Evolutionary conservation across 2,329 filamentous ascomycete species (phyloP).

Genomic region (Lachnellula cervina): DNA sequence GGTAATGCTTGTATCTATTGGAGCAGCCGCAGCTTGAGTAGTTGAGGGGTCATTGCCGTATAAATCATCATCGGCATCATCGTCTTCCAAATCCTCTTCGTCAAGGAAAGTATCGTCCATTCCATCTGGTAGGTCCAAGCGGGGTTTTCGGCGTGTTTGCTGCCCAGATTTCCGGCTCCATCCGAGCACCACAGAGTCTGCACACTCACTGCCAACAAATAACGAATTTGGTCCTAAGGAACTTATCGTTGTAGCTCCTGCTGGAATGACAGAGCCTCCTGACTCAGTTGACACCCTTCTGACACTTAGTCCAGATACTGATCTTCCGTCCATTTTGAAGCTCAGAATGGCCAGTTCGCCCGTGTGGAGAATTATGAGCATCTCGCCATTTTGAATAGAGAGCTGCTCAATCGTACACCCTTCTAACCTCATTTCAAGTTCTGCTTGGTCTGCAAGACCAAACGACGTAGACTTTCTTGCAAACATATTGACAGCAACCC

Average conservation of each 20-base stretch:
- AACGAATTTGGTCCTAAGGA: constrained; percentile 63
- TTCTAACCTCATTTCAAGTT: constrained; percentile 75
- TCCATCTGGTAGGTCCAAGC: constrained; percentile 47
- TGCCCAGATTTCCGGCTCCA: constrained; percentile 67
- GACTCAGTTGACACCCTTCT: constrained; percentile 57
- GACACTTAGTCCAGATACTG: constrained; percentile 80
- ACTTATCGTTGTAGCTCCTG: constrained; percentile 63
- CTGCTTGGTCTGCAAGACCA: constrained; percentile 78
- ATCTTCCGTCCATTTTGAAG: constrained; percentile 85
- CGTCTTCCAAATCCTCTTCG: constrained; percentile 48
- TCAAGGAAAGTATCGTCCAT: constrained; percentile 51
- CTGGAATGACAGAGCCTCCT: constrained; percentile 58
- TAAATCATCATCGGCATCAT: constrained; percentile 49
- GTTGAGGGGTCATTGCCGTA: constrained; percentile 53
- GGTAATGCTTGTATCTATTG: constrained; percentile 31
- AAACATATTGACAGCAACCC: constrained; percentile 88
- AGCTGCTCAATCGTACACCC: constrained; percentile 73
- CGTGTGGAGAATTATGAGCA: constrained; percentile 74
- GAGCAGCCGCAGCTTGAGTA: constrained; percentile 33
- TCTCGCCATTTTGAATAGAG: constrained; percentile 70
- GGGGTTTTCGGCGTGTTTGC: constrained; percentile 57
- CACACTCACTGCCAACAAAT: constrained; percentile 81
- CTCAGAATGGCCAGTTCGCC: constrained; percentile 71
- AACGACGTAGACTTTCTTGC: constrained; percentile 79
- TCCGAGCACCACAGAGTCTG: constrained; percentile 75